These are phyloP conservation scores for Mollisia scopiformis DNA, from an alignment of 2,329 filamentous ascomycete species.

Conservation along the genomic window DNA sequence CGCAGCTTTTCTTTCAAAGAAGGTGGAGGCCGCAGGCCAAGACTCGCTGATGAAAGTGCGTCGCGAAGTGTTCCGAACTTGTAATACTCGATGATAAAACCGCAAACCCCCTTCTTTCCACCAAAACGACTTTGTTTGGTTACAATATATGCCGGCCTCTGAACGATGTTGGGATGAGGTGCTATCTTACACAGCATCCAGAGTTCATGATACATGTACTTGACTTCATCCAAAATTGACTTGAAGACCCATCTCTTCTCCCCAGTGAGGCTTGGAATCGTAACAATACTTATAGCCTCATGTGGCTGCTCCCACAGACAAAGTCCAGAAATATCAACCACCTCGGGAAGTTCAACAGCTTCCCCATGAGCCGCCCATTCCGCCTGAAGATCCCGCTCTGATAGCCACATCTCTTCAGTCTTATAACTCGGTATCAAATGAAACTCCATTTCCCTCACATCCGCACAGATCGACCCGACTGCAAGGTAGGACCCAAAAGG, in stretches of 20 bases:
- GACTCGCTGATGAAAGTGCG: neutral
- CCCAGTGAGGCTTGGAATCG: neutral
- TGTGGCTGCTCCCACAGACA: slow-evolving; percentile 1
- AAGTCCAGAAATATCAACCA: neutral
- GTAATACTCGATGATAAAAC: slow-evolving; percentile 3
- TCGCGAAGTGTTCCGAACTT: neutral
- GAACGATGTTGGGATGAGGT: slow-evolving; percentile 5
- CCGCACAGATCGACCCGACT: neutral
- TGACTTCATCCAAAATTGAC: neutral
- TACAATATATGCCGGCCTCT: neutral
- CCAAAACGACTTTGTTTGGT: slow-evolving; percentile 5
- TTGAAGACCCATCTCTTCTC: neutral
- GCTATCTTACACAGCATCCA: neutral
- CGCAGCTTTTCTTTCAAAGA: neutral
- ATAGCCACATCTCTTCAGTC: neutral
- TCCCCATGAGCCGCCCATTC: neutral
- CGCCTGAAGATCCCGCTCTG: neutral
- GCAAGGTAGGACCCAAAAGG: slow-evolving; percentile 9
- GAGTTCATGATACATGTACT: slow-evolving; percentile 8
- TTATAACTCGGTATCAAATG: neutral
- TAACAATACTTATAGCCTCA: neutral
- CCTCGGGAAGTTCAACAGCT: neutral
- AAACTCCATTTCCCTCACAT: neutral
- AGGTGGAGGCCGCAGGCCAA: neutral
- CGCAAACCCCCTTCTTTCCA: slow-evolving; percentile 2